phyloP scores from a whole-genome alignment of 2,329 filamentous ascomycete species.

The Fusarium torulosum region DNA sequence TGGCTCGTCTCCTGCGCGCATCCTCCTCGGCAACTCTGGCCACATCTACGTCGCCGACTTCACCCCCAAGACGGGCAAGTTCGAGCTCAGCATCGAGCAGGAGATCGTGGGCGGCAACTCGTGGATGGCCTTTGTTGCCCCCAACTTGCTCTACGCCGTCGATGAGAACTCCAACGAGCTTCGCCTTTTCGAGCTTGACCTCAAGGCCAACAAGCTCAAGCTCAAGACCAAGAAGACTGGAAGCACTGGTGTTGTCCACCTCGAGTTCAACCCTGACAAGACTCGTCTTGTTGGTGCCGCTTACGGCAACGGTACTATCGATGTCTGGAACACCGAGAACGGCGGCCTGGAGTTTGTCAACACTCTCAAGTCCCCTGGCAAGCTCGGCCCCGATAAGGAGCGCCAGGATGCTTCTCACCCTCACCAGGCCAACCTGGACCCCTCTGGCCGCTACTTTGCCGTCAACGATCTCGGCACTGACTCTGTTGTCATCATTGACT shows the following conservation, averaged over 20 bases:
- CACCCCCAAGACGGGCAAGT: constrained; percentile 51
- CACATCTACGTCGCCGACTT: constrained; percentile 59
- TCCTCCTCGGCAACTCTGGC: constrained; percentile 58
- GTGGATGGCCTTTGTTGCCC: constrained; percentile 60
- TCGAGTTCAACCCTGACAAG: constrained; percentile 60
- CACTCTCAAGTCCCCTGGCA: constrained; percentile 52
- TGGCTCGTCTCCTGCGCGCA: constrained; percentile 35
- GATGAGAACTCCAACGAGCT: constrained; percentile 60
- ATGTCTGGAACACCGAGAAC: constrained; percentile 60
- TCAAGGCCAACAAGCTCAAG: constrained; percentile 48
- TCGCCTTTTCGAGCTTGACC: constrained; percentile 57
- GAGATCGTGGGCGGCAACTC: constrained; percentile 56
- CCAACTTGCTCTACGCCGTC: constrained; percentile 59
- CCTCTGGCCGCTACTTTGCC: constrained; percentile 62
- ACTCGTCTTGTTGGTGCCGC: constrained; percentile 61
- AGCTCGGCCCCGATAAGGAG: constrained; percentile 51
- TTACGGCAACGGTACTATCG: constrained; percentile 58
- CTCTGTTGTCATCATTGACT: constrained; percentile 61
- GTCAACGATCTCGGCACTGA: constrained; percentile 65
- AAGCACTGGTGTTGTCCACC: constrained; percentile 60
- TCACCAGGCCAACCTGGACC: constrained; percentile 63
- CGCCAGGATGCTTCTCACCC: constrained; percentile 56
- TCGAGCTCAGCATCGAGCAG: constrained; percentile 54
- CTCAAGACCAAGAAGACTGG: constrained; percentile 51
- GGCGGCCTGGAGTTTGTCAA: constrained; percentile 56